phyloP scores from a whole-genome alignment of 371 early-diverging fungal species.

The Mortierella sp. region DNA sequence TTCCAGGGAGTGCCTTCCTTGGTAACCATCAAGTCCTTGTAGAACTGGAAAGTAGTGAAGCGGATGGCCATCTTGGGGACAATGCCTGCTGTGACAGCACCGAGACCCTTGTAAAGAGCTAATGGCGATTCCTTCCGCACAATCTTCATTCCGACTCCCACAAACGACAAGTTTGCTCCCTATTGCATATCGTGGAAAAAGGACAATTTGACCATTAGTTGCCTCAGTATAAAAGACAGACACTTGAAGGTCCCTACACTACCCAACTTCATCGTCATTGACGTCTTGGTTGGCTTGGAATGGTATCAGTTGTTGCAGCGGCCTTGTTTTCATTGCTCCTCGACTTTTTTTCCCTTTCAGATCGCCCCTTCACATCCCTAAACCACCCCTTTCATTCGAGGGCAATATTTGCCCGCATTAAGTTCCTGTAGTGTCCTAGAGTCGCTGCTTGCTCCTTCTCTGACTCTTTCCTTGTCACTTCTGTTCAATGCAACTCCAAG shows the following conservation, averaged over 20 bases:
- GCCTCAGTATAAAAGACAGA: neutral
- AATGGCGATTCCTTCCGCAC: constrained; percentile 90
- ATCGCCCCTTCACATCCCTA: neutral
- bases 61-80: constrained; percentile 99
- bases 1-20: constrained; percentile 79
- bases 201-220: neutral
- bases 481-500: too few species aligned
- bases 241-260: too few species aligned
- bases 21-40: constrained; percentile 86
- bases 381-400: neutral
- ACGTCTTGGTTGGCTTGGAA: neutral
- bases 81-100: constrained; percentile 96
- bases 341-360: neutral
- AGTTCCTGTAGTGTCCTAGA: too few species aligned
- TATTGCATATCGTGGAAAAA: neutral
- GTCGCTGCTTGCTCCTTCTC: too few species aligned
- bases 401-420: neutral
- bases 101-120: constrained; percentile 97
- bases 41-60: constrained; percentile 95
- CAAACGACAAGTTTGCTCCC: constrained; percentile 72
- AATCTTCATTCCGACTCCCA: constrained; percentile 89
- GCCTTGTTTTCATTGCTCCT: neutral
- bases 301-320: neutral
- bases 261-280: neutral
- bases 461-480: too few species aligned